These are phyloP conservation scores for Calonectria naviculata DNA, from an alignment of 2,329 filamentous ascomycete genomes.

Conservation along the genomic window DNA sequence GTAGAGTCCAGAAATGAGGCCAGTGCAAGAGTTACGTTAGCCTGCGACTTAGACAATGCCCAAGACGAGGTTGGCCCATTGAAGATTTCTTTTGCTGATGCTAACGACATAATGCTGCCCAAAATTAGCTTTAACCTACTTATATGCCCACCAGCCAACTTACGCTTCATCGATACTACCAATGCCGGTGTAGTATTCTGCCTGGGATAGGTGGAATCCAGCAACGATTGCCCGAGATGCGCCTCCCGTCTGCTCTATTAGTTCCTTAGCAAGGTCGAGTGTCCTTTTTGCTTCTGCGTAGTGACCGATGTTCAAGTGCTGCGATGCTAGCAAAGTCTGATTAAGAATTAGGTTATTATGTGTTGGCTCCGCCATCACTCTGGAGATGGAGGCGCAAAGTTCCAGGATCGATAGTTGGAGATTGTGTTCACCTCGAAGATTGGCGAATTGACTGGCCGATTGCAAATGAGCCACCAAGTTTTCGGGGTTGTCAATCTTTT, in stretches of 20 bases:
- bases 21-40: constrained; percentile 44
- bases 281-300: constrained; percentile 60
- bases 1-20: constrained; percentile 69
- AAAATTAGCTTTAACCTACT: constrained; percentile 17
- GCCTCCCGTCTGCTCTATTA: constrained; percentile 51
- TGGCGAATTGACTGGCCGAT: constrained; percentile 62
- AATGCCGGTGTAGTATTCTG: constrained; percentile 78
- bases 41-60: constrained; percentile 48
- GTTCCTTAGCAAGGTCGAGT: constrained; percentile 68
- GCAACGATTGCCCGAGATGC: constrained; percentile 54
- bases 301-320: constrained; percentile 65
- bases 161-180: constrained; percentile 73
- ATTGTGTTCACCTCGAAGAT: constrained; percentile 60
- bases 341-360: constrained; percentile 57
- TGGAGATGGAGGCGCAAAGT: constrained; percentile 56
- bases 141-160: constrained; percentile 31
- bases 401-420: constrained; percentile 60
- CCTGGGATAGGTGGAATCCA: constrained; percentile 75
- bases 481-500: constrained; percentile 60
- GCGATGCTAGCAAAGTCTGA: constrained; percentile 61
- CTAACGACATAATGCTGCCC: constrained; percentile 44
- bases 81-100: constrained; percentile 53
- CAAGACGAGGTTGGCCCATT: constrained; percentile 43
- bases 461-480: constrained; percentile 61
- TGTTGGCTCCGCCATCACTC: constrained; percentile 44